Base-by-base conservation (phyloP, 169 alveolate genomes). In the Eimeria tenella region DNA sequence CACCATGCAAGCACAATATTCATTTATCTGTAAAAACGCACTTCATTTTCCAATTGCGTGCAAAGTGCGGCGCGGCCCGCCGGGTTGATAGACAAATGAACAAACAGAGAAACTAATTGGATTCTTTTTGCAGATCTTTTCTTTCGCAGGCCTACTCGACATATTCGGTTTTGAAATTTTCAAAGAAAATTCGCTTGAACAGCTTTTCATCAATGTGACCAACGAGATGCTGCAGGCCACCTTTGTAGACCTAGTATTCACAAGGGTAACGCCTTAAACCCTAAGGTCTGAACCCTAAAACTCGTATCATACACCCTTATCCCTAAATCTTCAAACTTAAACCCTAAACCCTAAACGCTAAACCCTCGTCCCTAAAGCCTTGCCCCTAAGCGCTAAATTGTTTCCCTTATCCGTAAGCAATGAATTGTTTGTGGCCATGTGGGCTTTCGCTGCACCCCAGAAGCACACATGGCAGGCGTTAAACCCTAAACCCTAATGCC, bases 91-190 rank as follows among this genome's bases (percentile, higher is more conserved):
- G n/a, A n/a, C n/a, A n/a, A n/a, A n/a, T n/a, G n/a, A n/a, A n/a
- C n/a, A n/a, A n/a, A n/a, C n/a, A n/a, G n/a, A n/a, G n/a, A n/a
- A n/a, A n/a, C n/a, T n/a, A n/a, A n/a, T n/a, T n/a, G n/a, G n/a
- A n/a, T n/a, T n/a, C n/a, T n/a, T n/a, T n/a, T n/a, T n/a, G n/a
- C n/a, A n/a, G n/a, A n/a, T n/a, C n/a, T n/a, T 8, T 56, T 42
- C 49, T 65, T 77, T 10, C 60, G 25, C 31, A 65, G 98, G 99
- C 4, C 79, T 99, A 53, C 95, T 99, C 70, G 99, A 99, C 95
- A 99, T 99, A 63, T 99, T 98, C 94, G 99, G 99, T 0, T 99
- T 99, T 95, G 99, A 99, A 96, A 97, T 97, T 62, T 98, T 99
- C 86, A 95, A 97, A 70, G 97, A 97, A 89, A 99, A 99, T 97